A percentile compares a stretch with the other conserved stretches of the same genome.
phyloP scores from a whole-genome alignment of 1,284 basidiomycete species.

The Ceratobasidium theobromae region DNA sequence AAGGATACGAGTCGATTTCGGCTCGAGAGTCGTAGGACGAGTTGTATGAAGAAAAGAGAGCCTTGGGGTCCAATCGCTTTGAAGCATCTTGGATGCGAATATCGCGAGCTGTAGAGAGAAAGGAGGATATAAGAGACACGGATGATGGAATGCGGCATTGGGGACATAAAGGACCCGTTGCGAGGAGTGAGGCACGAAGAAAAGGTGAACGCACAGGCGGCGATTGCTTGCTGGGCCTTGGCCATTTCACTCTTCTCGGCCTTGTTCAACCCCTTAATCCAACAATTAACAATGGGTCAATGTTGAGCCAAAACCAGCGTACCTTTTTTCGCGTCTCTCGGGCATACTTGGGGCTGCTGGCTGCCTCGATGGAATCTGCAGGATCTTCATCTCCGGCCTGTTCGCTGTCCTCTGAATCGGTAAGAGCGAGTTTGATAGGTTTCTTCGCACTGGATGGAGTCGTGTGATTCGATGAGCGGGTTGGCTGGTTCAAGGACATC shows the following conservation, averaged over 20 bases:
- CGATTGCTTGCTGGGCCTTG: conserved; percentile 3
- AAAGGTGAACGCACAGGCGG: background rate
- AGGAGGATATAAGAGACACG: no score
- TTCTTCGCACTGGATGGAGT: background rate
- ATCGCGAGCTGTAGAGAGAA: conserved; percentile 12
- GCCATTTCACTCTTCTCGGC: conserved; percentile 23
- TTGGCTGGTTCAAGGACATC: background rate
- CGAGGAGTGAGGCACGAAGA: background rate
- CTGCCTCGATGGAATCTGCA: conserved; percentile 16
- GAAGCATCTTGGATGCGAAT: background rate
- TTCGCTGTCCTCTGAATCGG: background rate
- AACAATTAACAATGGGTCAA: background rate
- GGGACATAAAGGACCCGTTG: no score
- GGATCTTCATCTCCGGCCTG: background rate
- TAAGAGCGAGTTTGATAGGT: background rate
- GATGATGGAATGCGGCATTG: no score
- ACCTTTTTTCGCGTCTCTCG: background rate
- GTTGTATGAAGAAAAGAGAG: background rate
- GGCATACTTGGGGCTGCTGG: conserved; percentile 14
- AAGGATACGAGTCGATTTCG: conserved; percentile 27
- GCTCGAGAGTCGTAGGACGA: background rate
- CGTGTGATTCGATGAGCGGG: background rate
- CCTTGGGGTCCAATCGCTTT: conserved; percentile 16
- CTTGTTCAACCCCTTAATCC: conserved; percentile 8
- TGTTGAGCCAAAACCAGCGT: background rate